Evolutionary conservation across 768 basidiomycete species (phyloP).

Genomic region (Boletales sp.): DNA sequence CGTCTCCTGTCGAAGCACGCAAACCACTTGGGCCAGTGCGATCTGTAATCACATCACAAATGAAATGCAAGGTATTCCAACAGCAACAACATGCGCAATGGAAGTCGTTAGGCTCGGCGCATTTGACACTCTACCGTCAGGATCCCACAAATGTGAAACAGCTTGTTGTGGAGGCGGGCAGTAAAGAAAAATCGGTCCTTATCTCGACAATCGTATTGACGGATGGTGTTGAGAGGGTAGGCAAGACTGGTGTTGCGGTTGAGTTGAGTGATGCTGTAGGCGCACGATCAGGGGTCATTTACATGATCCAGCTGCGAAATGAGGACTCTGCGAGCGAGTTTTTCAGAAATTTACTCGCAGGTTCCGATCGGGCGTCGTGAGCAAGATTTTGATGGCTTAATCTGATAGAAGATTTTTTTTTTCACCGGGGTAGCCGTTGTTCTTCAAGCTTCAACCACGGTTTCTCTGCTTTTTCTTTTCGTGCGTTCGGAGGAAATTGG

Average conservation of each 20-base stretch:
- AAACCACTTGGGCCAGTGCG: conserved; percentile 62
- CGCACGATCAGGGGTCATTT: conserved; percentile 87
- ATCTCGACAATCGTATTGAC: conserved; percentile 95
- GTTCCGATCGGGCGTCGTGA: conserved; percentile 66
- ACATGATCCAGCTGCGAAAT: conserved; percentile 95
- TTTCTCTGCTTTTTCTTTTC: neutral
- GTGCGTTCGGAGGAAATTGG: neutral
- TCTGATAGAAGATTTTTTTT: neutral
- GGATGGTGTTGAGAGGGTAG: conserved; percentile 97
- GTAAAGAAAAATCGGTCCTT: conserved; percentile 68
- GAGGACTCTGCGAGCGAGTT: conserved; percentile 82
- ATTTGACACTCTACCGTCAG: conserved; percentile 83
- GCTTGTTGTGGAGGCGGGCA: conserved; percentile 88
- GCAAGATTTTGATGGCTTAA: neutral
- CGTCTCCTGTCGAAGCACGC: conserved; percentile 67
- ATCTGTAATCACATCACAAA: conserved; percentile 78
- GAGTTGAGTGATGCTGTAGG: conserved; percentile 87
- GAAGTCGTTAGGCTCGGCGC: conserved; percentile 90
- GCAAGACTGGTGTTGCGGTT: conserved; percentile 95
- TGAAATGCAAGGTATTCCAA: conserved; percentile 98
- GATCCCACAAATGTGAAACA: conserved; percentile 90
- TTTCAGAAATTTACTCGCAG: conserved; percentile 82
- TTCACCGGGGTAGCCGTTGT: neutral
- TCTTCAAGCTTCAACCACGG: neutral
- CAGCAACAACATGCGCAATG: conserved; percentile 97